phyloP scores from a whole-genome alignment of 805 yeast species.

The Candida manassasensis region DNA sequence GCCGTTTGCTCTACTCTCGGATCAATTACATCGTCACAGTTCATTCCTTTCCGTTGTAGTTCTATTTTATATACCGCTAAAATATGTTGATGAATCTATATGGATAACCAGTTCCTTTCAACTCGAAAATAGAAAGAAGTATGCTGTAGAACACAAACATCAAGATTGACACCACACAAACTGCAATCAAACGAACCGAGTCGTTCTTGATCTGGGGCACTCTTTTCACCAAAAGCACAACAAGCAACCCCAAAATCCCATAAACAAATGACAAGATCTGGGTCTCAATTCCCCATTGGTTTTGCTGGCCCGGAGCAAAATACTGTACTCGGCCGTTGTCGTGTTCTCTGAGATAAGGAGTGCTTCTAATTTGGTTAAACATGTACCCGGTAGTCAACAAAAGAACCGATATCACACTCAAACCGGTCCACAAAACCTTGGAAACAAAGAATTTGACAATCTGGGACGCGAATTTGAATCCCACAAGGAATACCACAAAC shows the following conservation, averaged over 20 bases:
- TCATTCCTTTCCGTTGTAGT: too few species aligned
- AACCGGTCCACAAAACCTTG: constrained; percentile 67
- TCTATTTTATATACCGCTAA: too few species aligned
- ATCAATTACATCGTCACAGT: too few species aligned
- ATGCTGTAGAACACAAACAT: constrained; percentile 59
- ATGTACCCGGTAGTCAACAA: constrained; percentile 85
- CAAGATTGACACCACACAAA: constrained; percentile 37
- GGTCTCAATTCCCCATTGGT: constrained; percentile 84
- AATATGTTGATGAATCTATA: constrained; percentile 39
- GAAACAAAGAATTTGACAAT: constrained; percentile 41
- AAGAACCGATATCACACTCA: constrained; percentile 58
- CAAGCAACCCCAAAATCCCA: constrained; percentile 58
- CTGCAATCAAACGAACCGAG: constrained; percentile 46
- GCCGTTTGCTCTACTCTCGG: too few species aligned
- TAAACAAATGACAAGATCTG: constrained; percentile 75
- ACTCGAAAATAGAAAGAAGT: constrained; percentile 58
- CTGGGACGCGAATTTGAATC: constrained; percentile 27
- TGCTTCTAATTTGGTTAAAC: constrained; percentile 82
- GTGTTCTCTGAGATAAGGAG: constrained; percentile 54
- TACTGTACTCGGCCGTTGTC: constrained; percentile 34
- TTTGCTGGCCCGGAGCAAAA: constrained; percentile 57
- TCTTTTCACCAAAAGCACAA: constrained; percentile 55
- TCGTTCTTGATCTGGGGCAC: constrained; percentile 46
- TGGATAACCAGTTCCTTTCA: constrained; percentile 78
- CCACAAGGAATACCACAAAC: constrained; percentile 6